Evolutionary conservation across 768 basidiomycete genomes (phyloP).

Genomic region (Collybiopsis confluens): DNA sequence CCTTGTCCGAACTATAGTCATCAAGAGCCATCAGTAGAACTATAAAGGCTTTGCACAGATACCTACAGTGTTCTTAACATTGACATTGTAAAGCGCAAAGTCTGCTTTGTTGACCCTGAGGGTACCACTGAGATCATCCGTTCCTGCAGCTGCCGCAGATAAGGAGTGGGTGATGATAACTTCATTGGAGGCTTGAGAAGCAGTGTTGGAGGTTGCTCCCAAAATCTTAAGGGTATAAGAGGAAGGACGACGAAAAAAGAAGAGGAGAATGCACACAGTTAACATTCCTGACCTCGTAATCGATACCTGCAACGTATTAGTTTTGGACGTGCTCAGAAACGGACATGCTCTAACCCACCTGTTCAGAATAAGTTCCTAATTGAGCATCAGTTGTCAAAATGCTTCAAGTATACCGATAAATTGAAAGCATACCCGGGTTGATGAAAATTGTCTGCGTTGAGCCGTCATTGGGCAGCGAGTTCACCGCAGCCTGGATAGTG

Average conservation of each 20-base stretch:
- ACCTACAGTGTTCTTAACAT: conserved; percentile 25
- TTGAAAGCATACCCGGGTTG: conserved; percentile 15
- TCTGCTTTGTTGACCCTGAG: conserved; percentile 27
- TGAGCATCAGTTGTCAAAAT: too few species aligned
- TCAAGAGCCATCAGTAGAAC: background rate
- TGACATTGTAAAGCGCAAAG: conserved; percentile 27
- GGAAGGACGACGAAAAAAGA: too few species aligned
- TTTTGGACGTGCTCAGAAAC: background rate
- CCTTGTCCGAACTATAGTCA: conserved; percentile 17
- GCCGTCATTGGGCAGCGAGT: conserved; percentile 17
- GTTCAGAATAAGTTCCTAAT: background rate
- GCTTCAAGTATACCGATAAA: too few species aligned
- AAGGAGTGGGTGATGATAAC: conserved; percentile 1
- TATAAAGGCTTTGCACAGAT: too few species aligned
- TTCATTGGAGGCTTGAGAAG: background rate
- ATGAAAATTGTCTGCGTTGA: conserved; percentile 17
- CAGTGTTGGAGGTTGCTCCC: background rate
- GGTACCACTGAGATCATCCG: conserved; percentile 19
- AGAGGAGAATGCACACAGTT: background rate
- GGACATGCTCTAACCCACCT: too few species aligned
- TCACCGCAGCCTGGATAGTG: conserved; percentile 18
- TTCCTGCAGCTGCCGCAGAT: background rate
- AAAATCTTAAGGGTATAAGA: too few species aligned
- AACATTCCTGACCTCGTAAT: background rate
- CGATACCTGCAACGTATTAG: background rate